phyloP scores from a whole-genome alignment of 2,329 filamentous ascomycete genomes.

The Colletotrichum godetiae region DNA sequence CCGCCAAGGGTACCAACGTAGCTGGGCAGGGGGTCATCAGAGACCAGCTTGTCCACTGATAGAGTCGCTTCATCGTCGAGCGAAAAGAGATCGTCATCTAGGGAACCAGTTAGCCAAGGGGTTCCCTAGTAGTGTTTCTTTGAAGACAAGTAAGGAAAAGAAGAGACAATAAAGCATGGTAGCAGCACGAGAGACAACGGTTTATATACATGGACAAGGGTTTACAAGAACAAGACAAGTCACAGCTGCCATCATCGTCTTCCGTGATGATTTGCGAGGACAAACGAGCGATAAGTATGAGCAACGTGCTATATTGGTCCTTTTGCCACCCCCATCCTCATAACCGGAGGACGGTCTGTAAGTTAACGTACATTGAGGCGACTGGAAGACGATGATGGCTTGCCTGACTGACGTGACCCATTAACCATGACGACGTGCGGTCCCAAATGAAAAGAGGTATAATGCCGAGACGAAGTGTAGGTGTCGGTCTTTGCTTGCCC shows the following conservation, averaged over 20 bases:
- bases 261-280: slow-evolving; percentile 51
- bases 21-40: slow-evolving; percentile 60
- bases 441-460: slow-evolving; percentile 33
- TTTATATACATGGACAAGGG: slow-evolving; percentile 55
- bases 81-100: slow-evolving; percentile 73
- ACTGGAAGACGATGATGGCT: slow-evolving; percentile 78
- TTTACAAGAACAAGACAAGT: slow-evolving; percentile 61
- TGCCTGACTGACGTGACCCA: slow-evolving; percentile 64
- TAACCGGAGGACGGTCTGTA: slow-evolving; percentile 44
- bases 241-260: slow-evolving; percentile 73
- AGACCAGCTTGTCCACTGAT: slow-evolving; percentile 77
- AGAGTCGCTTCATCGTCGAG: slow-evolving; percentile 68
- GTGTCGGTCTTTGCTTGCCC: slow-evolving; percentile 36
- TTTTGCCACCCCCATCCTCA: slow-evolving; percentile 47
- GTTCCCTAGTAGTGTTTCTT: slow-evolving; percentile 27
- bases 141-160: slow-evolving; percentile 38
- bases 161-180: slow-evolving; percentile 36
- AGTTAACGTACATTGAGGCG: slow-evolving; percentile 75
- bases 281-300: slow-evolving; percentile 41
- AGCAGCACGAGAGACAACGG: slow-evolving; percentile 42
- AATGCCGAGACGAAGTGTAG: slow-evolving; percentile 38
- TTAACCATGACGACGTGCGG: slow-evolving; percentile 47
- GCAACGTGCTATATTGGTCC: slow-evolving; percentile 63
- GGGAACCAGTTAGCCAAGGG: slow-evolving; percentile 54
- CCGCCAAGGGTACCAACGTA: slow-evolving; percentile 2